phyloP scores from a whole-genome alignment of 2,329 filamentous ascomycete species.

The Cordyceps cateniannulata region DNA sequence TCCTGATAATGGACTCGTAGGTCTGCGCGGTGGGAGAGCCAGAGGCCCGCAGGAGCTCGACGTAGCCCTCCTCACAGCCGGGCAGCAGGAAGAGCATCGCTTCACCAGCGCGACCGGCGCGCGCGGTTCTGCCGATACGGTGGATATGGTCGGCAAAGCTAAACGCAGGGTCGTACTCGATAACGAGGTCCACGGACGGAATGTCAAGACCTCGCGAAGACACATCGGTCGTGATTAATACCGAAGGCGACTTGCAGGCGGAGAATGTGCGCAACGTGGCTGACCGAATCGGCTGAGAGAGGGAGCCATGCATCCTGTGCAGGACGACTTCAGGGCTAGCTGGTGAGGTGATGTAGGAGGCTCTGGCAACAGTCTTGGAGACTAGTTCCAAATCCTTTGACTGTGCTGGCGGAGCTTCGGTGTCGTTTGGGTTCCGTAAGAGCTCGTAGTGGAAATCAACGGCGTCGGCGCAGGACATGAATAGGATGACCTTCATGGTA shows the following conservation, averaged over 20 bases:
- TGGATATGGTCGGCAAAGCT: slow-evolving; percentile 90
- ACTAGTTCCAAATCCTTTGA: slow-evolving; percentile 31
- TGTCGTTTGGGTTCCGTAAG: slow-evolving; percentile 44
- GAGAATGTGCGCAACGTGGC: slow-evolving; percentile 78
- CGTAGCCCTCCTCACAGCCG: slow-evolving; percentile 86
- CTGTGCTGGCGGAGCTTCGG: slow-evolving; percentile 21
- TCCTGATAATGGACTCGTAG: slow-evolving; percentile 53
- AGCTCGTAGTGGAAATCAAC: slow-evolving; percentile 95
- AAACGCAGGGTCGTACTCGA: slow-evolving; percentile 96
- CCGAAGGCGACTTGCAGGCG: slow-evolving; percentile 63
- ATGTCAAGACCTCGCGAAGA: slow-evolving; percentile 93
- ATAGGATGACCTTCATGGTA: slow-evolving; percentile 94
- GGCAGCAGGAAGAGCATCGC: slow-evolving; percentile 87
- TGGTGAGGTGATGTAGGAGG: slow-evolving; percentile 65
- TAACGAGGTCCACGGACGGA: slow-evolving; percentile 86
- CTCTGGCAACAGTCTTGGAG: slow-evolving; percentile 58
- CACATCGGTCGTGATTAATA: slow-evolving; percentile 92
- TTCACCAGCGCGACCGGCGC: slow-evolving; percentile 81
- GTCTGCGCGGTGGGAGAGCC: slow-evolving; percentile 42
- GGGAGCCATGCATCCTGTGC: slow-evolving; percentile 85
- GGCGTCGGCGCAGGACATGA: slow-evolving; percentile 93
- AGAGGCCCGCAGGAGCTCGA: slow-evolving; percentile 58
- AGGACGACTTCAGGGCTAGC: slow-evolving; percentile 69
- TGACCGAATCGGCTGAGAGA: slow-evolving; percentile 81
- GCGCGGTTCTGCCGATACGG: slow-evolving; percentile 87